Evolutionary conservation across 768 basidiomycete genomes (phyloP).

Genomic region (Rhodotorula kratochvilovae): DNA sequence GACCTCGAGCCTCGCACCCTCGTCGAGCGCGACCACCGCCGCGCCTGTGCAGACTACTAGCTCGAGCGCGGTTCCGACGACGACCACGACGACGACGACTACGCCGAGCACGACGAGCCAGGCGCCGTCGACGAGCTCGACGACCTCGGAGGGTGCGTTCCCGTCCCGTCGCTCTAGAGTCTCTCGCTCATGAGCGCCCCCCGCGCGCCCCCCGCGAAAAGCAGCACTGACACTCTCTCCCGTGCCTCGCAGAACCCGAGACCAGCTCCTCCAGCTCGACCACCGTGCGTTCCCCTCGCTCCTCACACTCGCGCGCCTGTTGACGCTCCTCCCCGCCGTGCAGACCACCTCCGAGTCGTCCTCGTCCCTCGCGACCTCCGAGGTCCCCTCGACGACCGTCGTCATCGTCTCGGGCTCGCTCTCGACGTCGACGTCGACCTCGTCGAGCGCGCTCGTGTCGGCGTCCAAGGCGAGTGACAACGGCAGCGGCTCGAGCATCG

Average conservation of each 20-base stretch:
- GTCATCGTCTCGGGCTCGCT: constrained; percentile 13
- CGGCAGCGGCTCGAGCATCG: constrained; percentile 52
- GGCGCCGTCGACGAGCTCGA: constrained; percentile 5
- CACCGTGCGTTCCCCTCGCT: background rate
- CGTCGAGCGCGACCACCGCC: background rate
- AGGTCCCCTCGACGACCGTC: constrained; percentile 15
- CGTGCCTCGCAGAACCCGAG: too few species aligned
- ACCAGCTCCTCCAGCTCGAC: background rate
- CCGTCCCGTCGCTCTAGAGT: too few species aligned
- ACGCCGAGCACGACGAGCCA: background rate
- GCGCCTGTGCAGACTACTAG: background rate
- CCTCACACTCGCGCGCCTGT: too few species aligned
- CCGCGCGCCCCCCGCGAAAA: too few species aligned
- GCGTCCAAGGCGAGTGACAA: constrained; percentile 49
- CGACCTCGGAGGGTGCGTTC: background rate
- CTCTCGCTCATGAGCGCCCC: too few species aligned
- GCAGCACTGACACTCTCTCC: background rate
- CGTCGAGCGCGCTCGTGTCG: constrained; percentile 42
- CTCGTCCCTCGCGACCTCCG: background rate
- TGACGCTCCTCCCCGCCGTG: too few species aligned
- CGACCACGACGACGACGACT: constrained; percentile 5
- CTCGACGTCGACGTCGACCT: background rate
- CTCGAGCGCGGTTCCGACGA: background rate
- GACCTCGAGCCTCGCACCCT: background rate
- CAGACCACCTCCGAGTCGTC: background rate